phyloP scores from a whole-genome alignment of 495 filamentous ascomycete genomes.

The Xylaria sp. region DNA sequence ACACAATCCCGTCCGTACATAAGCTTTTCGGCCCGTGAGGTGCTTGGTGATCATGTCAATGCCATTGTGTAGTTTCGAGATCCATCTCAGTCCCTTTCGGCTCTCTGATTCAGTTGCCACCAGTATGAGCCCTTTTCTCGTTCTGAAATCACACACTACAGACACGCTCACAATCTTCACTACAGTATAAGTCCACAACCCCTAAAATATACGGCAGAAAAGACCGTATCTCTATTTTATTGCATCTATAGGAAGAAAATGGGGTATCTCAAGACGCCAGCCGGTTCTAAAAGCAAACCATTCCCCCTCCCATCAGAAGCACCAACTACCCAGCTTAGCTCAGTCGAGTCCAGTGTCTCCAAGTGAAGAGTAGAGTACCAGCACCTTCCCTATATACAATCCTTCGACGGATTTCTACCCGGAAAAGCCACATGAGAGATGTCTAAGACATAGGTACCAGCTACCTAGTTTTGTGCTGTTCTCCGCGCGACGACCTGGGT shows the following conservation, averaged over 20 bases:
- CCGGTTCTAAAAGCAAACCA: not conserved
- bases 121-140: not conserved
- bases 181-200: not conserved
- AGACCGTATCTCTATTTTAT: not conserved
- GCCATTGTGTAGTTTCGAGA: not conserved
- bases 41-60: not conserved
- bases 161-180: not conserved
- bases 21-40: not conserved
- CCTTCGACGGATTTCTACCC: not conserved
- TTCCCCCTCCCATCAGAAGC: not conserved
- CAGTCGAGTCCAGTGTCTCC: not conserved
- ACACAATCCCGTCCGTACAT: not conserved
- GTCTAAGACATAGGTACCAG: no score
- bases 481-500: no score
- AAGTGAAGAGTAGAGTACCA: no score
- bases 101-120: not conserved
- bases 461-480: not conserved
- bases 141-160: not conserved
- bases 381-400: not conserved
- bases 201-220: not conserved
- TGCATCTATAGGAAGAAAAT: not conserved
- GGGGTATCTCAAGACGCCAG: conserved; percentile 20
- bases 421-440: not conserved
- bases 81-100: no score
- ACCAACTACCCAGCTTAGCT: not conserved